Evolutionary conservation across 768 basidiomycete genomes (phyloP).

Genomic region (Psilocybe cubensis): DNA sequence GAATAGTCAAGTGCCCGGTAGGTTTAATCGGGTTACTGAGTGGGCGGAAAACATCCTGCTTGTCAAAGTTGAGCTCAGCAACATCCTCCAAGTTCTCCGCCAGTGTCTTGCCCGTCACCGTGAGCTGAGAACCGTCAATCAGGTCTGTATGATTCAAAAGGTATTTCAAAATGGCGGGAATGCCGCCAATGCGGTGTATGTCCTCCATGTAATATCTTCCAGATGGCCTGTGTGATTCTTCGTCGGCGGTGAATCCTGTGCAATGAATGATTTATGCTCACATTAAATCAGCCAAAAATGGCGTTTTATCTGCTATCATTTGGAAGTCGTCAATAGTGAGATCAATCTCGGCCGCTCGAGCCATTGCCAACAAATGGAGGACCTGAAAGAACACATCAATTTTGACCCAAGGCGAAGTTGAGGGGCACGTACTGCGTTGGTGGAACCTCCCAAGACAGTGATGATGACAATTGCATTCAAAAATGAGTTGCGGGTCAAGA

Average conservation of each 20-base stretch:
- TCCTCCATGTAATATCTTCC: slow-evolving; percentile 93
- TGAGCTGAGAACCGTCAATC: slow-evolving; percentile 82
- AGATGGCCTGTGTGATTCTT: slow-evolving; percentile 57
- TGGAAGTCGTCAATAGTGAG: slow-evolving; percentile 90
- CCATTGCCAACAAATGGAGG: slow-evolving; percentile 83
- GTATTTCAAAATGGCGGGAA: slow-evolving; percentile 85
- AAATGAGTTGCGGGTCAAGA: slow-evolving; percentile 57
- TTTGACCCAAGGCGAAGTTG: neutral
- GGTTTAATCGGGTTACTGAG: slow-evolving; percentile 82
- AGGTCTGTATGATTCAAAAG: slow-evolving; percentile 76
- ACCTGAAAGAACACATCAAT: slow-evolving; percentile 46
- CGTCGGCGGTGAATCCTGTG: too few relatives aligned
- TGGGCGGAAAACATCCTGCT: slow-evolving; percentile 76
- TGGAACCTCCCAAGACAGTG: slow-evolving; percentile 84
- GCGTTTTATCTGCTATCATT: slow-evolving; percentile 74
- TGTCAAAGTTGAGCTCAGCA: slow-evolving; percentile 66
- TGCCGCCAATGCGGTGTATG: slow-evolving; percentile 82
- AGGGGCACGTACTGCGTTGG: slow-evolving; percentile 68
- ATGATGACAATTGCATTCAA: slow-evolving; percentile 83
- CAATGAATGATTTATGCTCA: neutral
- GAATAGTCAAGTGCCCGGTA: slow-evolving; percentile 86
- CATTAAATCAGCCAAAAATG: slow-evolving; percentile 83
- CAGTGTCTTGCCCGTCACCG: slow-evolving; percentile 90
- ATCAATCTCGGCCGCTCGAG: slow-evolving; percentile 72
- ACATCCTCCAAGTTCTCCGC: slow-evolving; percentile 87